Evolutionary conservation across 208 protist genomes (phyloP), one percentile per base, ranked within the genome.

Genomic region (Zelonia costaricensis): DNA sequence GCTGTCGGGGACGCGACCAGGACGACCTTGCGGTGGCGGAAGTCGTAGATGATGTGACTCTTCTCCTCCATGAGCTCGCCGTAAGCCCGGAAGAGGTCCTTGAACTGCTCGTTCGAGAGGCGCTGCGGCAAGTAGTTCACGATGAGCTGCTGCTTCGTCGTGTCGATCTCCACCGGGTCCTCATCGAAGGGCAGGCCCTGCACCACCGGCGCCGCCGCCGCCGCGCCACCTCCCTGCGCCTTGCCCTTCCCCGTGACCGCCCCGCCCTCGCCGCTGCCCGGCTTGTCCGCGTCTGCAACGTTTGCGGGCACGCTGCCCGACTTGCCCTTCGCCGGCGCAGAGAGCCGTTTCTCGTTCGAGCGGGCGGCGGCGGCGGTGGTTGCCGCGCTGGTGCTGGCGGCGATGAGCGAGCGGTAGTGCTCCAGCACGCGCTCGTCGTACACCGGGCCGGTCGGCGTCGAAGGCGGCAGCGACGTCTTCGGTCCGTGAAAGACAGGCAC

Each of bases 11-110:
- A 15, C 6, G 57, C 18, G 44, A 54, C 30, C 15, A 43, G 30
- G 9, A 55, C 46, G 39, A 42, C 38, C 39, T 65, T 65, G 36
- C 44, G 60, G 25, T 64, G 63, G 36, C 67, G 66, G 62, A 75
- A 69, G 46, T 89, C 82, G 55, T 79, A 78, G 48, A 89, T 82
- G 64, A 89, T 84, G 63, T 82, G 80, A 18, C 64, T 80, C 25
- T 39, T 55, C 45, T 69, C 59, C 39, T 72, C 73, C 39, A 73
- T 56, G 5, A 84, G 33, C 47, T 76, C 72, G 5, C 78, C 82
- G 61, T 63, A 86, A n/a, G 39, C 68, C 7, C 74, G 63, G 69
- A 89, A 89, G 22, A 89, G 58, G 0, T 47, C 27, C 15, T 61
- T 61, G 23, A 86, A 86, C 18, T 82, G 76, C 12, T 78, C 76